Evolutionary conservation across 192 early-diverging fungal genomes (phyloP).

Genomic region (Coemansia sp.): DNA sequence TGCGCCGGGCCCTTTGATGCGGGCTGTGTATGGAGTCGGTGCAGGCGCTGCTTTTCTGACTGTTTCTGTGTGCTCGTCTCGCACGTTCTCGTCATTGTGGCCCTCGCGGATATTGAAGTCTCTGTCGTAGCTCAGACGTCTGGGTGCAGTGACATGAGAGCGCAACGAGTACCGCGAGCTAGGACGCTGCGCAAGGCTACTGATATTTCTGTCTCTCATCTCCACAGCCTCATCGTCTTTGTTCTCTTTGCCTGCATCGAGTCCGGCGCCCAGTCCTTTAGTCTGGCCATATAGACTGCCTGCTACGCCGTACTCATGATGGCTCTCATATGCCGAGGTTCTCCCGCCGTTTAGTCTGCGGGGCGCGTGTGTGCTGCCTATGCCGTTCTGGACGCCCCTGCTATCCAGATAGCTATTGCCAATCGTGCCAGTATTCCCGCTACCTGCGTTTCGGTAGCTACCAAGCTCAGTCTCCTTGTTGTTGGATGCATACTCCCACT

Average conservation of each 20-base stretch:
- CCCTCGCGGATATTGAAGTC: conserved; percentile 33
- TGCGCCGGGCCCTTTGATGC: conserved; percentile 50
- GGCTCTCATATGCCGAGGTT: neutral
- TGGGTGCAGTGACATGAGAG: conserved; percentile 32
- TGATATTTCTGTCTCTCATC: neutral
- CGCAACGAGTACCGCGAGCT: conserved; percentile 33
- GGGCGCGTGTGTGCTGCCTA: neutral
- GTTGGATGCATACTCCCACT: neutral
- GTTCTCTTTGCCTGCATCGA: conserved; percentile 3
- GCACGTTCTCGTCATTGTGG: conserved; percentile 17
- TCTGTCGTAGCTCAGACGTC: conserved; percentile 29
- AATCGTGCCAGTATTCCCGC: neutral
- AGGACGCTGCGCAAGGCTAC: conserved; percentile 8
- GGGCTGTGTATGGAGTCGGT: conserved; percentile 47
- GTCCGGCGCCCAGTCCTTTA: neutral
- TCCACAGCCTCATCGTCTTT: neutral
- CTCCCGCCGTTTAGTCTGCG: neutral
- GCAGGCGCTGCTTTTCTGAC: conserved; percentile 10
- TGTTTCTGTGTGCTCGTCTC: conserved; percentile 8
- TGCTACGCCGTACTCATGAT: neutral
- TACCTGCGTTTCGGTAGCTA: neutral
- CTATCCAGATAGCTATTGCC: conserved; percentile 3
- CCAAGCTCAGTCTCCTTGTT: neutral
- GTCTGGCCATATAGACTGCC: conserved; percentile 1
- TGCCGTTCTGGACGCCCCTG: neutral